Base-by-base conservation (phyloP, 2,329 filamentous ascomycete genomes). In the Penicillium sp. region DNA sequence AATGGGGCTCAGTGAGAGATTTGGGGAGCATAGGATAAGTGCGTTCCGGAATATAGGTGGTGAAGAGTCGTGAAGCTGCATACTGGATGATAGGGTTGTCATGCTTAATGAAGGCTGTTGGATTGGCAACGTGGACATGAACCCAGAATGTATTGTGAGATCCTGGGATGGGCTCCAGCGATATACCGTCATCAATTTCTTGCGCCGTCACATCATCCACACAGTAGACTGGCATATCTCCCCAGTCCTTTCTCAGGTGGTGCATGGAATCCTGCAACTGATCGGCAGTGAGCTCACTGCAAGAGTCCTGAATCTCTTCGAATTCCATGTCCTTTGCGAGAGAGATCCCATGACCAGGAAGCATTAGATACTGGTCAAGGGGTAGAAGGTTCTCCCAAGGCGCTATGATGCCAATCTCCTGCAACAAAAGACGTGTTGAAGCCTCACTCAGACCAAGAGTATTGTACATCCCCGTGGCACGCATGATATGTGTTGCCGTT, bases 161-260 rank as follows among this genome's bases (percentile, higher is more conserved):
- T 6, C 72, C 79, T 9, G 73, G 66, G 32, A 82, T 68, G 21
- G 68, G 70, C 63, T 85, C 81, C 16, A 87, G 64, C 0, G 84
- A 87, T 6, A 87, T 71, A 3, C 82, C 85, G 61, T 87, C 85
- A 57, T 87, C 85, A 54, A 86, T 84, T 61, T 87, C 83, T 35
- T 79, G 72, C 3, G 85, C 81, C 9, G 68, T 71, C 3, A 70
- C 69, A 59, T 75, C 74, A 59, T 87, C 85, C 42, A 87, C 80
- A 64, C 83, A 86, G 64, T 83, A 86, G 1, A 86, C 80, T 0
- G 79, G 77, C 40, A 84, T 62, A 38, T 79, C 68, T 7, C 79
- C 79, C 80, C 82, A 86, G 61, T 86, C 82, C 27, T 75, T 80
- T 25, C 85, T 79, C 27, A 84, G 58, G 44, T 75, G 65, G n/a